Base-by-base conservation (phyloP, 805 yeast genomes). In the Zygosaccharomyces rouxii region DNA sequence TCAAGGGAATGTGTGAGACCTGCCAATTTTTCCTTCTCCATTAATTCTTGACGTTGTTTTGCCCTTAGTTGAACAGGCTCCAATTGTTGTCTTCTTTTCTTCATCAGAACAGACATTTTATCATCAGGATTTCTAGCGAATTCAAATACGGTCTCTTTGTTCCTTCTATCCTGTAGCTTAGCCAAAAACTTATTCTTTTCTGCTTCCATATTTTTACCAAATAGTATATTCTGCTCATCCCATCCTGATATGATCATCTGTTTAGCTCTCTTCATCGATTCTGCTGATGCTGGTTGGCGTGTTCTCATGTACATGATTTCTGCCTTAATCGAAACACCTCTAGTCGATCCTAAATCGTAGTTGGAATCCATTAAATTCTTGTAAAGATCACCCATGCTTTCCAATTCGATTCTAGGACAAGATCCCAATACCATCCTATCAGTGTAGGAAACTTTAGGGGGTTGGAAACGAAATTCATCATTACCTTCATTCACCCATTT, bases 81-180 rank as follows among this genome's bases (percentile, higher is more conserved):
- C 48, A 92, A 75, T 64, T 90, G 97, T 51, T 75, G 76, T 65
- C 99, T 77, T 73, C 98, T 76, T 51, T 81, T 80, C 54, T 82
- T 77, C 99, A 94, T 94, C 62, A 94, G 74, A 46, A 83, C 84
- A 35, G 86, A 84, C 62, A 89, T 74, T 43, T 82, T 78, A 54
- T 84, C 84, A 55, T 83, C 87, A 44, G 74, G 76, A 44, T 75
- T 72, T 59, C 83, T 80, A 52, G 82, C 79, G 67, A 89, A 85
- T 67, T 94, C 99, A 64, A 94, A 94, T 3, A 94, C 97, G 0
- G 99, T 94, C 64, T 94, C 98, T 59, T 87, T 84, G 44, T 80
- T 73, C 38, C 73, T 66, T 62, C 97, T 75, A 56, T 86, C 77
- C 51, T 80, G 79, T 51, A 94, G 71, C 58, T 81, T 81, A 4